Base-by-base conservation (phyloP, 306 rosid genomes). In the Clitoria ternatea region DNA sequence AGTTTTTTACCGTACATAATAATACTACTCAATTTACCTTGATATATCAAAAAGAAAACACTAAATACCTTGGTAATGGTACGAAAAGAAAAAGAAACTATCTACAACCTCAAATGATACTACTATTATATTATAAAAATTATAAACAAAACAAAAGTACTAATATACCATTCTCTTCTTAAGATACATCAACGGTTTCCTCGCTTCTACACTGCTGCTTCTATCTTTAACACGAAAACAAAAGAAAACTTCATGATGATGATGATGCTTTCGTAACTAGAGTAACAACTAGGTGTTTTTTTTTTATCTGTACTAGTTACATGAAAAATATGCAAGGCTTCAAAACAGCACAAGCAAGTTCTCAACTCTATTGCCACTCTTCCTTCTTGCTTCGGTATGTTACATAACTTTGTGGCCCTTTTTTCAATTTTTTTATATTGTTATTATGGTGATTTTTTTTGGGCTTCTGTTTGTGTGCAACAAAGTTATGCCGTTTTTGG, bases 301-400 rank as follows among this genome's bases (percentile, higher is more conserved):
- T 2, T 47, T 5, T 66, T 33, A 43, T 45, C 7, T 0, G 43
- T 30, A 22, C 24, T 23, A 9, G 40, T 39, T 39, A 54, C 20
- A 5, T 13, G 76, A 47, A 15, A 70, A 71, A 43, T 62, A 86
- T 92, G 98, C 96, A 92, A 70, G 87, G 90, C 81, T 86, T 88
- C 86, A 81, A 82, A 77, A 54, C 88, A 17, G 80, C 79, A 56
- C 81, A 78, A 48, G 17, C 92, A 7, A 85, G 72, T 76, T 84
- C 88, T 4, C 82, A 79, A 23, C 81, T 89, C 50, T 86, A 81
- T 44, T 72, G 85, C 24, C 92, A 82, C 73, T 81, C 90, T 2
- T 78, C 90, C 48, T 77, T 86, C 77, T 81, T 83, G 55, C 82
- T 82, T 61, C 55, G 96, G 97, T 90, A 73, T 9, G 2, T 75